Base-by-base conservation (phyloP, 2,329 filamentous ascomycete species). In the Fusarium sp. region DNA sequence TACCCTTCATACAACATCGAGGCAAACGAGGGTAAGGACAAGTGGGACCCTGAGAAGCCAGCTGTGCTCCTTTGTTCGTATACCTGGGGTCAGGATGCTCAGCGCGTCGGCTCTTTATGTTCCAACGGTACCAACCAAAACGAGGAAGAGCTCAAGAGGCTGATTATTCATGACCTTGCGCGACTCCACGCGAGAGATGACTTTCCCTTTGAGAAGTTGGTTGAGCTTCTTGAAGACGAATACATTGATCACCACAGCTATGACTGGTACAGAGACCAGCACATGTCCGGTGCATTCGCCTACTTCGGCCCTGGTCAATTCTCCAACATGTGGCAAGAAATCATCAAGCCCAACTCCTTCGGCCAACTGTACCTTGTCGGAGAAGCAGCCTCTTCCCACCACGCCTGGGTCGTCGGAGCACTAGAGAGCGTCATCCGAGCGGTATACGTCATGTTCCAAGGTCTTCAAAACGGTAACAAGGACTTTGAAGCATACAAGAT, bases 1-100 rank as follows among this genome's bases (percentile, higher is more conserved):
- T 79, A 79, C 35, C 77, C 76, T 1, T 79, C 77, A 0, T 78
- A 78, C 28, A 74, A 74, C 41, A 72, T 70, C 2, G 6, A 62
- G 11, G 26, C 21, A 2, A 38, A 43, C 2, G 41, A 63, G 26
- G 57, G 62, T 9, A 6, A 47, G 3, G 24, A 49, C 0, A n/a
- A n/a, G n/a, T 72, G 53, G 52, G 39, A 64, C 2, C n/a, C 63
- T 0, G 13, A 63, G 0, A 60, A 70, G 21, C 50, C 70, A 4
- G 47, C 62, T 0, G 71, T 74, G 3, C 67, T 74, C 8, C n/a
- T 74, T 0, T 72, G 69, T 10, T 72, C 69, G 0, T 74, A 72
- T 43, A 72, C 71, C 0, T 74, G 67, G 71, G 63, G 56, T 1
- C 69, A 74, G 7, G 71, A 74, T 21, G 67, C 71, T 1, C 60